Evolutionary conservation across 331 rosid species (phyloP), one percentile per base, ranked within the genome.

Genomic region (Erythrophleum ivorense): DNA sequence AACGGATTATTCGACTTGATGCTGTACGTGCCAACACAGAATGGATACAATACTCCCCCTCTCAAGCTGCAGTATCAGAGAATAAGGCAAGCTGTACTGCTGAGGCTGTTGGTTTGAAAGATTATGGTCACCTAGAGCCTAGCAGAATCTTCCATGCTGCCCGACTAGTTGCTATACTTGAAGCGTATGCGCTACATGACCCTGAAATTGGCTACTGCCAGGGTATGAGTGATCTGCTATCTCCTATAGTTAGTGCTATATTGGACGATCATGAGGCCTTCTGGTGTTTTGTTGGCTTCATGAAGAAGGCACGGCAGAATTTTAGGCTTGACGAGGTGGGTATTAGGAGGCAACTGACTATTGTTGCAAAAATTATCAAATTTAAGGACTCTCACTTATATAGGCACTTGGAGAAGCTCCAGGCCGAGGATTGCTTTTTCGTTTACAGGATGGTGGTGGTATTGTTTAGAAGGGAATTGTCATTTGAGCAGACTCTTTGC

Each of bases 201-300:
- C 93, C 98, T 50, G 99, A 96, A 91, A 96, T 96, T 78, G 99
- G 99, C 70, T 96, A 96, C 88, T 96, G 99, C 86, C 99, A 96
- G 86, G 99, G 99, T 16, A 96, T 96, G 99, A 96, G 99, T 33
- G 99, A 96, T 88, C 88, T 96, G 50, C 97, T 96, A 64, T 96
- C 99, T 63, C 99, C 99, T 52, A 96, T 96, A 82, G 80, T 91
- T 83, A 63, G 92, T 73, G 98, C 94, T 57, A 84, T 96, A 63
- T 75, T 92, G 0, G 99, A 96, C 53, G 98, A 96, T 88, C 95
- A 89, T 0, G 99, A 93, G 83, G 99, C 99, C 41, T 96, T 96
- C 92, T 96, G 99, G 99, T 96, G 99, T 85, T 96, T 96, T 85
- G 99, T 92, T 74, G 99, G 99, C 76, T 96, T 96, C 87, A 96